A percentile compares a stretch with the other conserved stretches of the same genome.
These are phyloP conservation scores for Microdochium bolleyi DNA, from an alignment of 2,329 filamentous ascomycete genomes.

Conservation along the genomic window DNA sequence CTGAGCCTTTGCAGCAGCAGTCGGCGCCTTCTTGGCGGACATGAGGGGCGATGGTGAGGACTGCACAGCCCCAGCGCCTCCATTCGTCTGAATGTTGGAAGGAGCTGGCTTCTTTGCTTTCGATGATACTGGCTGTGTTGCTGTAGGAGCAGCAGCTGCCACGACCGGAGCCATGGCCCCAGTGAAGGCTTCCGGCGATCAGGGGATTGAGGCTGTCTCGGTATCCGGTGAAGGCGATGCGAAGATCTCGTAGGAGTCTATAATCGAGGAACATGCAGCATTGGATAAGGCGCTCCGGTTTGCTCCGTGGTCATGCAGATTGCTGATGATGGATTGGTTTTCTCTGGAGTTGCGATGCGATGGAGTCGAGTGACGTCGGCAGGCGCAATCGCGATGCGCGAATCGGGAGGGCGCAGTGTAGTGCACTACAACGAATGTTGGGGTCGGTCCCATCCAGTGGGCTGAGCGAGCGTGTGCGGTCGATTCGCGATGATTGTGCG, in stretches of 20 bases:
- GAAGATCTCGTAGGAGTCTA: background rate
- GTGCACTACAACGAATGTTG: background rate
- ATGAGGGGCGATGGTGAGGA: conserved; percentile 53
- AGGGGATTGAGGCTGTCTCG: conserved; percentile 3
- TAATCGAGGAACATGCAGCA: background rate
- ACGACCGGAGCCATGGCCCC: conserved; percentile 47
- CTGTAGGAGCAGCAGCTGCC: conserved; percentile 24
- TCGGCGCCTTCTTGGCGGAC: conserved; percentile 45
- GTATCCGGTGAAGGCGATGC: background rate
- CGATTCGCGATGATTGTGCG: background rate
- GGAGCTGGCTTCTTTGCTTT: conserved; percentile 65
- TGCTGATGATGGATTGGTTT: background rate
- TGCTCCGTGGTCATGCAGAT: background rate
- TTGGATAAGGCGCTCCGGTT: background rate
- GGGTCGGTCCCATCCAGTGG: background rate
- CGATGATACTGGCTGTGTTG: conserved; percentile 22
- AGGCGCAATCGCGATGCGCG: background rate
- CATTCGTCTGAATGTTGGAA: conserved; percentile 60
- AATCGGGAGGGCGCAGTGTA: background rate
- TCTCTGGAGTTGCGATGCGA: background rate
- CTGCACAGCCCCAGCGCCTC: conserved; percentile 40
- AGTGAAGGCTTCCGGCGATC: conserved; percentile 9
- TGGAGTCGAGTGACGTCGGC: conserved; percentile 1
- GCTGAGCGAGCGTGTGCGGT: background rate
- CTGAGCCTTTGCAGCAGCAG: conserved; percentile 29